phyloP scores from a whole-genome alignment of 169 alveolate species.

The Eimeria acervulina region DNA sequence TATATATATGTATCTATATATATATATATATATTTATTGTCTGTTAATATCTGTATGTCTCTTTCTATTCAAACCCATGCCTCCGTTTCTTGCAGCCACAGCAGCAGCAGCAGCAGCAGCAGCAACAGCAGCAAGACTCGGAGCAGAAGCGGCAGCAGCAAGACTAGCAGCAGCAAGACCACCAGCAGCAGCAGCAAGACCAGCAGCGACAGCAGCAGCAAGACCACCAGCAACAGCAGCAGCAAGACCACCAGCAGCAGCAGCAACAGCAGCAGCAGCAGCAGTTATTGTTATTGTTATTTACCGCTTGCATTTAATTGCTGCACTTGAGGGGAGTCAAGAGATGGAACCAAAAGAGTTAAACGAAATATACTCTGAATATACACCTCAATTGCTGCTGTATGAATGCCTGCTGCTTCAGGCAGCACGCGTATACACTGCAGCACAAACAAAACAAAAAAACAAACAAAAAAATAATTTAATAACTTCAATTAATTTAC shows the following conservation, averaged over 20 bases:
- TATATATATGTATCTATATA: too few relatives aligned
- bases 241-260: not conserved
- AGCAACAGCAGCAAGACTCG: too few relatives aligned
- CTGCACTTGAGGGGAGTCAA: not conserved
- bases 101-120: too few relatives aligned
- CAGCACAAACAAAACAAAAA: too few relatives aligned
- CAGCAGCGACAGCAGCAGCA: constrained; percentile 4
- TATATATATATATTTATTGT: too few relatives aligned
- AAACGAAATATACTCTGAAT: not conserved
- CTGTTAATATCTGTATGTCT: too few relatives aligned
- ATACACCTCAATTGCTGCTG: constrained; percentile 48
- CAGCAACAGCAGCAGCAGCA: not conserved
- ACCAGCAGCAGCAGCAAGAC: too few relatives aligned
- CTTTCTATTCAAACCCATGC: too few relatives aligned
- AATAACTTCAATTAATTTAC: not conserved
- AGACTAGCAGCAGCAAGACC: too few relatives aligned
- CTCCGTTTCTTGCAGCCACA: too few relatives aligned
- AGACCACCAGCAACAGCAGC: not conserved
- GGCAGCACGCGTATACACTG: constrained; percentile 31
- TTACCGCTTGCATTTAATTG: not conserved
- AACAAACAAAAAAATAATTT: too few relatives aligned
- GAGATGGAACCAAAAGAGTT: constrained; percentile 66
- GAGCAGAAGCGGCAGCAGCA: too few relatives aligned
- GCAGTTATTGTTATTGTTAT: not conserved
- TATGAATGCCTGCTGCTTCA: not conserved